Evolutionary conservation across 164 flowering plant species (phyloP).

Genomic region (Paratinospora sagittata): DNA sequence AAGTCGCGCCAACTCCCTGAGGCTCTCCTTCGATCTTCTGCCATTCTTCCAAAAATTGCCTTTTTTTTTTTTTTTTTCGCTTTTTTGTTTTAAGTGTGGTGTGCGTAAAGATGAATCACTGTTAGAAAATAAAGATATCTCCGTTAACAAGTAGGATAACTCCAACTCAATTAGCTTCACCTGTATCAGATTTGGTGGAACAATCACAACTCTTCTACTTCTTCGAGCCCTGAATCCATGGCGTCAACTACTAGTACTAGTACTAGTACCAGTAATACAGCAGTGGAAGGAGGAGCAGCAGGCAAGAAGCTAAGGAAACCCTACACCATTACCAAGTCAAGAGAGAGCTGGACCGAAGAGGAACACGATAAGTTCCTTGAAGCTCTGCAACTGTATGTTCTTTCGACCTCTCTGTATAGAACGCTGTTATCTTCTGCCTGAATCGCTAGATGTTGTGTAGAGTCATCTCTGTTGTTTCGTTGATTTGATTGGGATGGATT

Average conservation of each 20-base stretch:
- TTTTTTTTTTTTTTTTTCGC: not conserved
- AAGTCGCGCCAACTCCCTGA: not conserved
- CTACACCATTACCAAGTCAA: conserved; percentile 49
- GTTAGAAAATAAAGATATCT: too few species aligned
- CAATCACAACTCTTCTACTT: too few species aligned
- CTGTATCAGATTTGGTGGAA: too few species aligned
- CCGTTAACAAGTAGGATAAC: too few species aligned
- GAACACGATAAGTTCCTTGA: conserved; percentile 94
- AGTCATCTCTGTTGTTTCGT: not conserved
- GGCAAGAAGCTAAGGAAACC: conserved; percentile 66
- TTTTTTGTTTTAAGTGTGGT: not conserved
- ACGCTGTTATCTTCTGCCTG: conserved; percentile 23
- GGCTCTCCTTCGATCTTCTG: not conserved
- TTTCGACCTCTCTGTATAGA: conserved; percentile 21
- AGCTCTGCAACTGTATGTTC: conserved; percentile 79
- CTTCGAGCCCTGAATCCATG: conserved; percentile 23
- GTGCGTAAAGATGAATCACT: not conserved
- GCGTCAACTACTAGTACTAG: too few species aligned
- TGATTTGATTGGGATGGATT: too few species aligned
- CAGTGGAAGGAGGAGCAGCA: conserved; percentile 22
- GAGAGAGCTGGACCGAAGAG: conserved; percentile 91
- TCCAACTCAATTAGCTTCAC: too few species aligned
- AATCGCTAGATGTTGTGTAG: not conserved
- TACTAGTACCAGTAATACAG: too few species aligned
- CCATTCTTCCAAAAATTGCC: not conserved